Base-by-base conservation (phyloP, 495 filamentous ascomycete species). In the Usnea hakonensis region DNA sequence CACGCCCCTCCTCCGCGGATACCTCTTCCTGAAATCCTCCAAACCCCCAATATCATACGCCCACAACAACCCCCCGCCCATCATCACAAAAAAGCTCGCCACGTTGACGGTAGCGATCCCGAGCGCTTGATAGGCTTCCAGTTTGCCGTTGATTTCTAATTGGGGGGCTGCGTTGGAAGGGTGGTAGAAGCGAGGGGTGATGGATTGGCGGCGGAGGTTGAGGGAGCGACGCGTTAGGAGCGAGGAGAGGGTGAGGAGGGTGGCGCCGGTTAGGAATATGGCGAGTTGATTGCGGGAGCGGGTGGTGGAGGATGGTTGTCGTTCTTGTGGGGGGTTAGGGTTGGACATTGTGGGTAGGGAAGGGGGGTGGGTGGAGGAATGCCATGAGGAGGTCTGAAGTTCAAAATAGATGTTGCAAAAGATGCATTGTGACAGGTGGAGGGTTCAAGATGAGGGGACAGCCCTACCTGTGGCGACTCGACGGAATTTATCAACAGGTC, bases 71-170 rank as follows among this genome's bases (percentile, higher is more conserved):
- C 84, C 90, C 7, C 91, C 91, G 10, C 76, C 76, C 17, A 74
- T 68, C 82, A 90, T 84, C 73, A 94, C 85, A 14, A 76, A 80
- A 44, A 90, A 81, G 60, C 83, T 86, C 30, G 86, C 30, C 5
- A 90, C 86, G 66, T 94, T 93, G 61, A 95, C 76, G 0, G 90
- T 94, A 0, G 91, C 91, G n/a, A 95, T 72, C 56, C 83, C 86
- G 14, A 96, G 75, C 7, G 91, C 91, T 71, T 93, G 85, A 48
- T 90, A 70, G 0, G 91, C 91, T 26, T 92, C 83, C 35, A 83
- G 64, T 2, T 80, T 75, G 53, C 87, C 82, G 65, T 82, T 84
- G 9, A 75, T 74, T 2, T 68, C 61, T 7, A 58, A 40, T 3
- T 55, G n/a, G 0, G 74, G 73, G 3, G 69, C 68, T 1, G 41